Conservation (phyloP, 768 basidiomycete genomes). For the Naganishia kalamii region DNA sequence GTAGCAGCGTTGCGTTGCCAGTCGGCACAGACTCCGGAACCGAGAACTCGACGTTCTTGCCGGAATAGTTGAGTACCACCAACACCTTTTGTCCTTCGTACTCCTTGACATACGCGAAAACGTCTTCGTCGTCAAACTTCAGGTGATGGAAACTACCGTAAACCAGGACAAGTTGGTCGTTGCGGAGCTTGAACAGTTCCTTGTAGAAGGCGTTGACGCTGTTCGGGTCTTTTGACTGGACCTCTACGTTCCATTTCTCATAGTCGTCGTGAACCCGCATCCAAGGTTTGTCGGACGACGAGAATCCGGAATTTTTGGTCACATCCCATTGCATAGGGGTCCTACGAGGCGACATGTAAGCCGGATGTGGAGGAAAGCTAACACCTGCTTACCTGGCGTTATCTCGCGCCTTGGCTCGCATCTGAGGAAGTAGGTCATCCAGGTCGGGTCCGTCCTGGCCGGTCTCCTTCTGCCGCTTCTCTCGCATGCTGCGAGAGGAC, state of each 20-base stretch:
- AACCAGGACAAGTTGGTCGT: slow-evolving; percentile 56
- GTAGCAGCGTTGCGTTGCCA: neutral
- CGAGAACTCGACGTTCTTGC: slow-evolving; percentile 3
- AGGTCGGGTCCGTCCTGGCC: slow-evolving; percentile 54
- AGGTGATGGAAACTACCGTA: slow-evolving; percentile 60
- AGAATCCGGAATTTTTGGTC: slow-evolving; percentile 57
- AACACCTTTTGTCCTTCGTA: slow-evolving; percentile 34
- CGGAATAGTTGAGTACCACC: slow-evolving; percentile 42
- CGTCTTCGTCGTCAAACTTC: slow-evolving; percentile 50
- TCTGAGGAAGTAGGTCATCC: slow-evolving; percentile 56
- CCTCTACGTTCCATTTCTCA: slow-evolving; percentile 54
- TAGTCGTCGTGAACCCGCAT: slow-evolving; percentile 70
- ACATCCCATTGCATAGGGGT: slow-evolving; percentile 54
- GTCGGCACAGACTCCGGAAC: slow-evolving; percentile 10
- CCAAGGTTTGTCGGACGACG: slow-evolving; percentile 58
- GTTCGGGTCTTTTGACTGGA: slow-evolving; percentile 51
- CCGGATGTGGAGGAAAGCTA: neutral
- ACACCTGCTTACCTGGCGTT: slow-evolving; percentile 54
- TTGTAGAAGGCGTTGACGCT: slow-evolving; percentile 63
- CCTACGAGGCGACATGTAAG: neutral
- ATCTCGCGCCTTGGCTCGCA: slow-evolving; percentile 63
- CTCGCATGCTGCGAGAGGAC: slow-evolving; percentile 11
- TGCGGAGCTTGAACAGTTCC: slow-evolving; percentile 54
- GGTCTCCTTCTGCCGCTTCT: slow-evolving; percentile 24
- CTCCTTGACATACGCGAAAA: slow-evolving; percentile 54